These are phyloP conservation scores for Aaosphaeria pasadenensis DNA, from an alignment of 2,329 filamentous ascomycete species.

Conservation along the genomic window DNA sequence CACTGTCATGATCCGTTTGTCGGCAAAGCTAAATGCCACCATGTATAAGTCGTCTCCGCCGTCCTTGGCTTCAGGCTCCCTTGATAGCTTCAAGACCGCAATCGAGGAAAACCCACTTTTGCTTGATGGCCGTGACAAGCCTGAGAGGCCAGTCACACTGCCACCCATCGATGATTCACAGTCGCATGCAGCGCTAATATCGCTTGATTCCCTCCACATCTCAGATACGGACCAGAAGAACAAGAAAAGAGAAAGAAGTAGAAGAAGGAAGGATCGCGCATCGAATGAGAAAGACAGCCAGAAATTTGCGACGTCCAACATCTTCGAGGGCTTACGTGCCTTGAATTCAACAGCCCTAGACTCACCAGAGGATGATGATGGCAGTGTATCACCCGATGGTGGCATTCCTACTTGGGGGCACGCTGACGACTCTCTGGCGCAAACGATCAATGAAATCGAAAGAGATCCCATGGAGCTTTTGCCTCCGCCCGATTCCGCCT, in stretches of 20 bases:
- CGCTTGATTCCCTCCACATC: neutral
- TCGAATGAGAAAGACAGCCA: slow-evolving; percentile 3
- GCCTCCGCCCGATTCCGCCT: slow-evolving; percentile 49
- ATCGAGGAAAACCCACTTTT: slow-evolving; percentile 10
- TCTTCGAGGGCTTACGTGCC: slow-evolving; percentile 19
- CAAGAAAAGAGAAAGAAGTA: slow-evolving; percentile 7
- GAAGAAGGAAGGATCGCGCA: slow-evolving; percentile 9
- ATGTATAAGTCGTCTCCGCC: neutral
- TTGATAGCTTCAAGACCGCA: slow-evolving; percentile 8
- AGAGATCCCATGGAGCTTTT: slow-evolving; percentile 44
- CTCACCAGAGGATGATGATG: neutral
- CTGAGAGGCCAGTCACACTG: slow-evolving; percentile 9
- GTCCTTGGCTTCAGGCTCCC: neutral
- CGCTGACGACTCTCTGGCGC: neutral
- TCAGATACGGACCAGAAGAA: neutral
- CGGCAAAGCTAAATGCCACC: slow-evolving; percentile 45
- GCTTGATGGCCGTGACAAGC: slow-evolving; percentile 16
- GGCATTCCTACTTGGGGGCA: neutral
- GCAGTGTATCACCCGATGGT: neutral
- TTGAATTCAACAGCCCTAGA: slow-evolving; percentile 3
- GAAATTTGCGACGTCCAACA: slow-evolving; percentile 23
- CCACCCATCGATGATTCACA: slow-evolving; percentile 7
- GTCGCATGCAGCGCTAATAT: neutral
- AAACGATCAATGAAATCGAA: slow-evolving; percentile 1
- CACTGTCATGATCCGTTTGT: slow-evolving; percentile 55